Evolutionary conservation across 192 early-diverging fungal species (phyloP).

Genomic region (Diversispora epigaea): DNA sequence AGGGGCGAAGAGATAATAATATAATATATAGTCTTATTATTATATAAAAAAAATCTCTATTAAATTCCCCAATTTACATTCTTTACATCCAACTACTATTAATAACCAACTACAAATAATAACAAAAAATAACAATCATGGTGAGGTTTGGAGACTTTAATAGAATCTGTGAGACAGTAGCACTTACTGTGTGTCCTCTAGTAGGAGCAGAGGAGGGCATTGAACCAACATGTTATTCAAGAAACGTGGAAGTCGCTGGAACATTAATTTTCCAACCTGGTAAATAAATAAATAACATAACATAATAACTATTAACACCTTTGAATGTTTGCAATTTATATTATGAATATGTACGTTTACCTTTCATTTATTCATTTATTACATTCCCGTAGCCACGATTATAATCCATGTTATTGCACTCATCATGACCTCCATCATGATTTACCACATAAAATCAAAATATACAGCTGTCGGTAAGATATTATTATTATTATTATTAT

Average conservation of each 20-base stretch:
- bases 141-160: constrained; percentile 80
- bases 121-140: constrained; percentile 16
- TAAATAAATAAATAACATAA: constrained; percentile 34
- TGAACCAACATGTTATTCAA: constrained; percentile 91
- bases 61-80: no score
- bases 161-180: constrained; percentile 81
- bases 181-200: constrained; percentile 87
- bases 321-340: neutral
- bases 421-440: constrained; percentile 97
- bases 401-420: constrained; percentile 92
- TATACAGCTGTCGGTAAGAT: constrained; percentile 94
- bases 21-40: neutral
- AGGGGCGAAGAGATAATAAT: neutral
- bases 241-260: constrained; percentile 87
- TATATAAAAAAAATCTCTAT: no score
- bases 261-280: constrained; percentile 90
- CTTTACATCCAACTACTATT: no score
- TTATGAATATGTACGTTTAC: constrained; percentile 32
- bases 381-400: constrained; percentile 66
- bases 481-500: neutral
- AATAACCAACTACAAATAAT: no score
- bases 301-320: no score
- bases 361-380: neutral
- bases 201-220: constrained; percentile 74
- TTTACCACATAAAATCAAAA: constrained; percentile 95